These are phyloP conservation scores for Pleurotus platypus DNA, from an alignment of 768 basidiomycete species.

Conservation along the genomic window DNA sequence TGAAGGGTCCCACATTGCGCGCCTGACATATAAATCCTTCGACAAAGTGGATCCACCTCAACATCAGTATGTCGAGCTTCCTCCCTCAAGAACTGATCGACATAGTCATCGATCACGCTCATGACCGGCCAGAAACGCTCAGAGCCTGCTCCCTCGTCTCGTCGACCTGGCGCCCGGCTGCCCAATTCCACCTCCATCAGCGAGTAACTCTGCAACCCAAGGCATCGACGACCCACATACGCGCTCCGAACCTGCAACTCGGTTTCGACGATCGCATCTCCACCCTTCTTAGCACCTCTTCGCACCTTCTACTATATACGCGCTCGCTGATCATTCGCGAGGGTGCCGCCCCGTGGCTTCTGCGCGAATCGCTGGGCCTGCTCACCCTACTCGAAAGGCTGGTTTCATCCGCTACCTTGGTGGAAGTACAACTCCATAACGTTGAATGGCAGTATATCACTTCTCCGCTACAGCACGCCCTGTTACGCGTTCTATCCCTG, in stretches of 20 bases:
- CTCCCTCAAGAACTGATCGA: slow-evolving; percentile 16
- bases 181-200: slow-evolving; percentile 10
- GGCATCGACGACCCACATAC: not conserved
- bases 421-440: not conserved
- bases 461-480: not conserved
- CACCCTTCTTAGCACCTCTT: not conserved
- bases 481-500: not conserved
- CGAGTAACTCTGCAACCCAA: not conserved
- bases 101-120: slow-evolving; percentile 18
- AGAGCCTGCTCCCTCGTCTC: slow-evolving; percentile 12
- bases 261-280: not conserved
- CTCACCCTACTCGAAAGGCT: not conserved
- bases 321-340: not conserved
- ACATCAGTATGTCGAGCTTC: too few species aligned
- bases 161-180: slow-evolving; percentile 15
- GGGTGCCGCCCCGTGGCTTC: not conserved
- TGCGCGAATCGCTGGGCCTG: not conserved
- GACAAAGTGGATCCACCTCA: too few species aligned
- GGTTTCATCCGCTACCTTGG: not conserved
- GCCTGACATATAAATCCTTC: too few species aligned
- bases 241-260: not conserved
- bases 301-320: not conserved
- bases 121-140: slow-evolving; percentile 12
- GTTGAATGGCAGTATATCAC: not conserved
- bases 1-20: too few species aligned